Percentiles rank a stretch among this genome's conserved stretches.
phyloP scores from a whole-genome alignment of 192 early-diverging fungal species.

The Backusella westeae region DNA sequence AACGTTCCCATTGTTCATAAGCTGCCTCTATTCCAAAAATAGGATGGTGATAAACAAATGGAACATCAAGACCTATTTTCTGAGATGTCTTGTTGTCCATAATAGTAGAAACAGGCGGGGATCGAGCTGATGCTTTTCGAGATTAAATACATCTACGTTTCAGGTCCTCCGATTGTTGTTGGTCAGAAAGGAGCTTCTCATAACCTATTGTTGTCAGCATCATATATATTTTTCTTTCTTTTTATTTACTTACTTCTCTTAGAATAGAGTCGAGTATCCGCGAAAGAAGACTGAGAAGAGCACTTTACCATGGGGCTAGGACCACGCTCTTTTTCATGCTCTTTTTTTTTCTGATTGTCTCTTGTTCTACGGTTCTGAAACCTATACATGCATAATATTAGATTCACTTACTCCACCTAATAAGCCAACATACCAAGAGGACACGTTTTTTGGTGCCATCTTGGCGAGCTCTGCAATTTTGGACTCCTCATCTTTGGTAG shows the following conservation, averaged over 20 bases:
- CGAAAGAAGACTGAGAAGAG: neutral
- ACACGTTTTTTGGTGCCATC: neutral
- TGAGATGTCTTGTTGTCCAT: neutral
- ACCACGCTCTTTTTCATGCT: neutral
- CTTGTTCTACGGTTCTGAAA: slow-evolving; percentile 9
- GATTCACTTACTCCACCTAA: neutral
- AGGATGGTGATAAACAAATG: neutral
- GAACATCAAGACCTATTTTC: neutral
- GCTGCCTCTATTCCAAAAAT: neutral
- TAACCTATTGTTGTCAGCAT: neutral
- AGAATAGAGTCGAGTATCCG: neutral
- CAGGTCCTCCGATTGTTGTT: neutral
- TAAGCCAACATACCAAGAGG: neutral
- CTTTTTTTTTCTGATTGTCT: neutral
- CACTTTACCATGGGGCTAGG: neutral
- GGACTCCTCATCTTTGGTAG: neutral
- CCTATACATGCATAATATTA: neutral
- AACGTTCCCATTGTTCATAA: neutral
- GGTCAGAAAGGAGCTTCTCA: neutral
- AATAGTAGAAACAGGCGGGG: neutral
- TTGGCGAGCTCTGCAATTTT: neutral
- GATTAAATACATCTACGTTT: neutral
- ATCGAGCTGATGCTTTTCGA: neutral
- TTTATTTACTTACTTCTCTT: neutral
- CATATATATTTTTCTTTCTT: neutral